These are phyloP conservation scores for Hysterangium stoloniferum DNA, from an alignment of 768 basidiomycete species.

Conservation along the genomic window DNA sequence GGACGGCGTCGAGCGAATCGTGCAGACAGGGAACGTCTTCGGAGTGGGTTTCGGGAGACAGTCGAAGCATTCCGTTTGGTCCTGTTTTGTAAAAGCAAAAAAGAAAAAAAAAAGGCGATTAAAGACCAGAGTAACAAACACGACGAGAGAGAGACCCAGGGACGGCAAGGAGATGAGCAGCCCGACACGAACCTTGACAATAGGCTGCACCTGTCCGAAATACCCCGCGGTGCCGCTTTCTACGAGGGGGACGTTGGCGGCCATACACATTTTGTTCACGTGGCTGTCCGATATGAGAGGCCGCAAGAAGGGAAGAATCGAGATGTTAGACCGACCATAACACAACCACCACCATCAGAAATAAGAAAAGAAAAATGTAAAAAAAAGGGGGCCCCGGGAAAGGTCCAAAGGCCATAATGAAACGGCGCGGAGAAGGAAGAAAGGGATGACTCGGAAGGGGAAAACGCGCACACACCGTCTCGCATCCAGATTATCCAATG, in stretches of 20 bases:
- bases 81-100: too few species aligned
- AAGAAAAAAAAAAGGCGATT: too few species aligned
- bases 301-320: too few species aligned
- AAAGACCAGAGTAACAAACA: too few species aligned
- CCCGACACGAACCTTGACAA: conserved; percentile 67
- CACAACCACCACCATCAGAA: too few species aligned
- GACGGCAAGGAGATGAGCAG: too few species aligned
- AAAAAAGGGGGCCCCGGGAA: too few species aligned
- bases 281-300: too few species aligned
- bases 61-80: conserved; percentile 98
- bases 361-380: too few species aligned
- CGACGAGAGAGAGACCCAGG: neutral
- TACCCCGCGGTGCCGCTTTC: conserved; percentile 98
- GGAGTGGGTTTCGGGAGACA: conserved; percentile 90
- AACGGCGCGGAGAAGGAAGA: neutral
- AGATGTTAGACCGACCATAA: too few species aligned
- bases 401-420: too few species aligned
- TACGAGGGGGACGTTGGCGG: conserved; percentile 81
- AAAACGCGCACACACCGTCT: conserved; percentile 32
- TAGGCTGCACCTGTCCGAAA: conserved; percentile 92
- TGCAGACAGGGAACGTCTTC: conserved; percentile 95
- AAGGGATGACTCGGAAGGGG: neutral
- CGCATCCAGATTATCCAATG: conserved; percentile 79
- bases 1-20: conserved; percentile 92
- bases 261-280: conserved; percentile 97